Percentiles rank a stretch among this genome's conserved stretches.
phyloP scores from a whole-genome alignment of 331 rosid species.

The Arachis monticola region DNA sequence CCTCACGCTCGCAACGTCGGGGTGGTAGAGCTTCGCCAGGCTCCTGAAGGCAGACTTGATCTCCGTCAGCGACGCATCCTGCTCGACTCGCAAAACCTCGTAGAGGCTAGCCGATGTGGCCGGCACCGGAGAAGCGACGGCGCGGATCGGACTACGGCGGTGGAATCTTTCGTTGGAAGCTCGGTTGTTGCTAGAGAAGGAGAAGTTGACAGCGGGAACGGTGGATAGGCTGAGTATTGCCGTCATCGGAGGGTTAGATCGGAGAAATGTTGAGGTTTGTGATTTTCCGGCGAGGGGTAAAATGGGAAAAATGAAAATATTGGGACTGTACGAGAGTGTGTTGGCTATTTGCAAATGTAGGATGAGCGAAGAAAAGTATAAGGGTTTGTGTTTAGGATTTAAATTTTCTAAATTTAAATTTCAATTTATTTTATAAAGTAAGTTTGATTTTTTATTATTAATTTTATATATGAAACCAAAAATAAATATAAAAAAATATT shows the following conservation, averaged over 20 bases:
- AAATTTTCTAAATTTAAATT: too few relatives aligned
- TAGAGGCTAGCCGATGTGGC: conserved; percentile 58
- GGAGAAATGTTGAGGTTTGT: background rate
- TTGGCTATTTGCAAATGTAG: background rate
- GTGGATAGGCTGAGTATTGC: conserved; percentile 33
- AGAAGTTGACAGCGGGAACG: conserved; percentile 17
- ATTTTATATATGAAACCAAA: too few relatives aligned
- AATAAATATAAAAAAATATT: too few relatives aligned
- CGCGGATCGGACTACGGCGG: conserved; percentile 35
- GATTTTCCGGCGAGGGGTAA: background rate
- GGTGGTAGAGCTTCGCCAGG: conserved; percentile 84
- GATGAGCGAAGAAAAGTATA: background rate
- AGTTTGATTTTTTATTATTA: too few relatives aligned
- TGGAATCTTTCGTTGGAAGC: background rate
- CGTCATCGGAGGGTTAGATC: conserved; percentile 38
- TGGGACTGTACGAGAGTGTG: background rate
- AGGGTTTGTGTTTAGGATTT: background rate
- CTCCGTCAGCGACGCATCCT: conserved; percentile 67
- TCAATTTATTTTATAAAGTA: too few relatives aligned
- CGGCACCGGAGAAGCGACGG: conserved; percentile 28
- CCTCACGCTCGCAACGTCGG: conserved; percentile 59
- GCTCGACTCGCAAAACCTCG: conserved; percentile 63
- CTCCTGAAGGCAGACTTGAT: conserved; percentile 83
- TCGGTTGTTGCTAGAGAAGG: conserved; percentile 1
- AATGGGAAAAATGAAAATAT: conserved; percentile 18